Base-by-base conservation (phyloP, 805 yeast genomes). In the Brettanomyces bruxellensis region DNA sequence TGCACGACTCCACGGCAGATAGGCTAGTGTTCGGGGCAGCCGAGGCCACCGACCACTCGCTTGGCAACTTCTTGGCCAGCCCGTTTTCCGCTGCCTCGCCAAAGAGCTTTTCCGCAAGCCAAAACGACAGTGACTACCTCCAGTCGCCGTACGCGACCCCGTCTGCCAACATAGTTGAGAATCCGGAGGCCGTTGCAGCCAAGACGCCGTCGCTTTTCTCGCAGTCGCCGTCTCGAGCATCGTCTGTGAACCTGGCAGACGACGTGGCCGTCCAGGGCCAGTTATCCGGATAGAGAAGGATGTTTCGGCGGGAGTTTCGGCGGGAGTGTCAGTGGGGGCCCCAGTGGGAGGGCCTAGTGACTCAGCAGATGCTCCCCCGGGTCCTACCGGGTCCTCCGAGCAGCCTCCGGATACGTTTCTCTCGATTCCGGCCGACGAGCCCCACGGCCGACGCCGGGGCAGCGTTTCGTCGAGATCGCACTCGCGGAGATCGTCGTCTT, bases 191-290 rank as follows among this genome's bases (percentile, higher is more conserved):
- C 6, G 59, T 65, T 5, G 70, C 69, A 0, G 72, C 71, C 4
- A 65, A 62, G 38, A 78, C 82, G 0, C 83, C 83, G 0, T 78
- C 83, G 0, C 59, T 79, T 13, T 79, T 79, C 58, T 71, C 78
- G 43, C 70, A 74, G 48, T 73, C 83, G 1, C 65, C 70, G 39
- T 61, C 75, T 0, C 70, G 68, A 38, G 55, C 68, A 3, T 52
- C 71, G 43, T 55, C 66, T 60, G 23, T 7, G 8, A n/a, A 18
- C 23, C 23, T 18, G 38, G 38, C n/a, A 35, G 38, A 35, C n/a
- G n/a, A 7, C 3, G 38, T 18, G 23, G n/a, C 14, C 13, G 3
- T 35, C 14, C 38, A 18, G 8, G 38, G n/a, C 38, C 38, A 1
- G 38, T n/a, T n/a, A 35, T 35, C n/a, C 38, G n/a, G 14, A 18